Base-by-base conservation (phyloP, 176 grass and related monocot species). In the Carex myosuroides region DNA sequence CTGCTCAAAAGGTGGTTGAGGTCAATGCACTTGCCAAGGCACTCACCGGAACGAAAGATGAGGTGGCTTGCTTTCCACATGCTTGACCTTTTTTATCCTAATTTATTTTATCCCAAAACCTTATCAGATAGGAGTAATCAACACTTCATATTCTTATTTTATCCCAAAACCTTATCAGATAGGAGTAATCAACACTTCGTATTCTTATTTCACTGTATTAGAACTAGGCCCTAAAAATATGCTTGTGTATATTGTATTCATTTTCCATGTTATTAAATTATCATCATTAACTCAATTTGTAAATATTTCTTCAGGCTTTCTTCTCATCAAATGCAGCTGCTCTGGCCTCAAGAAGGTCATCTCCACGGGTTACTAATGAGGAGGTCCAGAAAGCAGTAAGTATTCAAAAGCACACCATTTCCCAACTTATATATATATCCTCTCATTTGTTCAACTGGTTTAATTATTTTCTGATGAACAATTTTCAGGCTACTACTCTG, bases 1-100 rank as follows among this genome's bases (percentile, higher is more conserved):
- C 92, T 62, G 92, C 94, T 60, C 94, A 97, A 75, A 97, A 97
- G 89, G 87, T 97, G 35, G 87, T 94, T 85, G 94, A 97, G 86
- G 94, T 97, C 48, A 88, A 92, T 82, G 92, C 89, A 74, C 90
- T 97, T 82, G 94, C 87, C 57, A 97, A 94, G 84, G 90, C 92
- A 80, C 86, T 94, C 81, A 89, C 87, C 89, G 94, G 90, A 62
- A 81, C 89, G 10, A 97, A 94, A 85, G 94, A 97, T 84, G 94
- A 94, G 94, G 94, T 97, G 90, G 29, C n/a, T 6, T 33, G 8
- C 13, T 64, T 26, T 55, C 64, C 41, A 64, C 57, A 57, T 78
- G 24, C 22, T 57, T 7, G 37, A 39, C 37, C 8, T 70, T 44
- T 16, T 53, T 53, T 52, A 6, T 56, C 17, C 12, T 20, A 3